These are phyloP conservation scores for Populus hybrid DNA, from an alignment of 441 rosid species.

Conservation along the genomic window DNA sequence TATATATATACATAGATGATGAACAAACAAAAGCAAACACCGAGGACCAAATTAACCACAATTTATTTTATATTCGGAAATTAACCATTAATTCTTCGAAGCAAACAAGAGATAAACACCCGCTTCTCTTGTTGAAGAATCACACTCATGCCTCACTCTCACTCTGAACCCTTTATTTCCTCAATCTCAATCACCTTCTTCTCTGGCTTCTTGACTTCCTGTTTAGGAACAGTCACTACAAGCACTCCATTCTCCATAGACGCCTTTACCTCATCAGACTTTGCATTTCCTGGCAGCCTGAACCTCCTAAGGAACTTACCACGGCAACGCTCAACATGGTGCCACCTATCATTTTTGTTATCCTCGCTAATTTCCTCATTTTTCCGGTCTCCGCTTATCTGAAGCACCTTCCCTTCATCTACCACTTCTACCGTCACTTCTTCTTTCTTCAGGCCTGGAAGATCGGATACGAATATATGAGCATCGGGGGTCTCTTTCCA, in stretches of 20 bases:
- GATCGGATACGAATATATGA: constrained; percentile 40
- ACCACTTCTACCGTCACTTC: constrained; percentile 44
- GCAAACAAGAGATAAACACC: neutral
- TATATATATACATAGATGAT: neutral
- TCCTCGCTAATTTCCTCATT: constrained; percentile 12
- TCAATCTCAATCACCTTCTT: constrained; percentile 38
- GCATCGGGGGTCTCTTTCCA: constrained; percentile 58
- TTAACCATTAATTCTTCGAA: neutral
- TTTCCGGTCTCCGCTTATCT: constrained; percentile 42
- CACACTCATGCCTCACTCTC: neutral
- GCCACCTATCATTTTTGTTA: constrained; percentile 37
- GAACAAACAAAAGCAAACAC: no score
- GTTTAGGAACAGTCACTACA: constrained; percentile 41
- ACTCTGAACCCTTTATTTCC: constrained; percentile 1
- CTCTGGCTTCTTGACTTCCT: constrained; percentile 36
- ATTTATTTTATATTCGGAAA: neutral
- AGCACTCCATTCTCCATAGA: constrained; percentile 55
- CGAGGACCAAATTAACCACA: neutral
- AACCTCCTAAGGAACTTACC: constrained; percentile 46
- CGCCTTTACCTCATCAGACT: constrained; percentile 41
- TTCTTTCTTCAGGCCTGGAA: constrained; percentile 52
- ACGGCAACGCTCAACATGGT: constrained; percentile 41
- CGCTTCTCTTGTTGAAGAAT: neutral
- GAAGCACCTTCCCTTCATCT: constrained; percentile 34
- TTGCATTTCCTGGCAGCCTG: constrained; percentile 41